Evolutionary conservation across 805 yeast species (phyloP).

Genomic region (Pichia rugopelliculosa): DNA sequence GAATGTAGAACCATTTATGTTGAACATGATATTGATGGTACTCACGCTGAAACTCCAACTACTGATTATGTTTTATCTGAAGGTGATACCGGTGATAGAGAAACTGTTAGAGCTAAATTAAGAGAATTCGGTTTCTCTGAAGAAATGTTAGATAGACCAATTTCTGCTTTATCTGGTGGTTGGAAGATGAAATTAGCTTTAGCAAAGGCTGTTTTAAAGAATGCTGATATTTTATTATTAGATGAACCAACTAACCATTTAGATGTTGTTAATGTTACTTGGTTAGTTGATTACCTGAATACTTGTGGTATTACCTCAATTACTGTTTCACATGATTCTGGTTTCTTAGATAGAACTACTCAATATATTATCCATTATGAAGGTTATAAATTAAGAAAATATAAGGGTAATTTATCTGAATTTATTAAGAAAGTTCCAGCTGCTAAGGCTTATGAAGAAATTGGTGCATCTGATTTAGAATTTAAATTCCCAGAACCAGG

Average conservation of each 20-base stretch:
- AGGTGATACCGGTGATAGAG: constrained; percentile 64
- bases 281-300: constrained; percentile 98
- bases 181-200: constrained; percentile 99
- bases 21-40: constrained; percentile 99
- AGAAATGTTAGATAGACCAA: constrained; percentile 90
- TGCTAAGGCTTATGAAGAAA: constrained; percentile 97
- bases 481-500: constrained; percentile 99
- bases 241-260: constrained; percentile 99
- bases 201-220: constrained; percentile 98
- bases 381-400: constrained; percentile 98
- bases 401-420: constrained; percentile 99
- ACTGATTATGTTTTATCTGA: constrained; percentile 69
- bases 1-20: constrained; percentile 99
- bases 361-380: constrained; percentile 99
- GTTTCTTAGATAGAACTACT: constrained; percentile 95
- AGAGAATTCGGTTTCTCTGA: constrained; percentile 89
- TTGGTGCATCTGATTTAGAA: constrained; percentile 96
- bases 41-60: constrained; percentile 94
- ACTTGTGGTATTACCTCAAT: constrained; percentile 98
- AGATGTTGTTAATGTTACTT: constrained; percentile 99
- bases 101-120: constrained; percentile 66
- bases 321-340: constrained; percentile 98
- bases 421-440: constrained; percentile 98
- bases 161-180: constrained; percentile 98
- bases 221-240: constrained; percentile 94